These are phyloP conservation scores for Kwoniella botswanensis DNA, from an alignment of 768 basidiomycete genomes.

Conservation along the genomic window DNA sequence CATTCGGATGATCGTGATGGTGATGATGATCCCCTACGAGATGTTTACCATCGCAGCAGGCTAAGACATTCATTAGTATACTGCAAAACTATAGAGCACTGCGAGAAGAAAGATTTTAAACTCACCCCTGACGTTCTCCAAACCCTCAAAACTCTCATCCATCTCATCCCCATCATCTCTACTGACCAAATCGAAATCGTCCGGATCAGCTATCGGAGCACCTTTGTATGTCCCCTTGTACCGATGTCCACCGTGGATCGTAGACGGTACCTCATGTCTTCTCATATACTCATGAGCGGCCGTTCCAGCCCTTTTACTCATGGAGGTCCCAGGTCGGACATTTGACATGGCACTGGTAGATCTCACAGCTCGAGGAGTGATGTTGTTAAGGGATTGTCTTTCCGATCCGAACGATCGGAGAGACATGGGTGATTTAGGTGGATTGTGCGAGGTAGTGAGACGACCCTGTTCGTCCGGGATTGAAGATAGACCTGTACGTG, in stretches of 20 bases:
- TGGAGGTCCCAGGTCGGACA: conserved; percentile 49
- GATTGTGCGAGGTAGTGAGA: conserved; percentile 10
- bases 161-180: conserved; percentile 55
- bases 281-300: conserved; percentile 89
- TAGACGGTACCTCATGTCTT: conserved; percentile 60
- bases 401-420: conserved; percentile 35
- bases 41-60: conserved; percentile 55
- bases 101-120: too few relatives aligned
- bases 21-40: conserved; percentile 50
- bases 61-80: conserved; percentile 22
- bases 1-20: conserved; percentile 27
- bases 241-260: conserved; percentile 48
- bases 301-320: conserved; percentile 85
- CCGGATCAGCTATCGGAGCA: conserved; percentile 33
- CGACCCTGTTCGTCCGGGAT: conserved; percentile 47
- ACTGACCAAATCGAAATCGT: conserved; percentile 49
- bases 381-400: conserved; percentile 37
- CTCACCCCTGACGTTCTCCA: conserved; percentile 86
- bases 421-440: conserved; percentile 42
- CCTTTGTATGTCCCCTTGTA: conserved; percentile 49
- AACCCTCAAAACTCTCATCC: conserved; percentile 80
- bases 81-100: too few relatives aligned
- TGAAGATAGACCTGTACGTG: conserved; percentile 22
- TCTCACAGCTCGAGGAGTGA: conserved; percentile 41
- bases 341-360: conserved; percentile 27